phyloP scores from a whole-genome alignment of 177 flowering plant genomes.

The Vitis hybrid region DNA sequence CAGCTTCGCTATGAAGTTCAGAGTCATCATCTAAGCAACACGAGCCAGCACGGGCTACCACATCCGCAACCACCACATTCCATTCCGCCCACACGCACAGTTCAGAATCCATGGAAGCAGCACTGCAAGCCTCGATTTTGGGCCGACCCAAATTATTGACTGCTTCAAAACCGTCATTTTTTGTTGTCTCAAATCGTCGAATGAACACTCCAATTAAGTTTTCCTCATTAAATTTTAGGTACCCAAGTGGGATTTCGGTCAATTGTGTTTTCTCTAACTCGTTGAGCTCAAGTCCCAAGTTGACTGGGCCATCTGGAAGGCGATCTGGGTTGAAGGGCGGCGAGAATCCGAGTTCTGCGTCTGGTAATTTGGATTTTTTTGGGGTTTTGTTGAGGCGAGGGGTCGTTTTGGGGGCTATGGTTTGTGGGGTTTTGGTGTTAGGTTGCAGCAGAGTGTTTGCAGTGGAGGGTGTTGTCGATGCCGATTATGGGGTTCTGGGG shows the following conservation, averaged over 20 bases:
- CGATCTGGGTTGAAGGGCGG: constrained; percentile 13
- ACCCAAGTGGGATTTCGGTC: constrained; percentile 7
- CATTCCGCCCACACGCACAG: background rate
- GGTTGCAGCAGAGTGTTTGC: constrained; percentile 63
- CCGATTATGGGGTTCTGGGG: constrained; percentile 50
- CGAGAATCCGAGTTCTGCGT: constrained; percentile 8
- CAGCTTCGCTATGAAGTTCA: no score
- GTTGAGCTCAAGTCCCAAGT: constrained; percentile 3
- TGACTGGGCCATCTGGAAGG: constrained; percentile 1
- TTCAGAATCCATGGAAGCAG: constrained; percentile 25
- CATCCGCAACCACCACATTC: background rate
- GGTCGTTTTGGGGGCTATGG: constrained; percentile 48
- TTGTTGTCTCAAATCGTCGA: constrained; percentile 9
- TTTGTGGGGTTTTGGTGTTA: constrained; percentile 57
- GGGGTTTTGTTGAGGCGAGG: constrained; percentile 39
- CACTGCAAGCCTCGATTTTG: constrained; percentile 27
- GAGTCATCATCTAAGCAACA: no score
- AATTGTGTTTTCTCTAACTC: constrained; percentile 3
- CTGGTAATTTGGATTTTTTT: constrained; percentile 18
- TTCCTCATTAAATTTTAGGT: constrained; percentile 2
- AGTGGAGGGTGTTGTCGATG: constrained; percentile 49
- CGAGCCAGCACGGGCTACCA: no score
- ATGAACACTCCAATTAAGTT: constrained; percentile 14
- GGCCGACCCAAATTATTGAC: constrained; percentile 15
- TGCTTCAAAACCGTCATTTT: constrained; percentile 15